phyloP scores from a whole-genome alignment of 305 asterid species.

The Fraxinus baroniana region DNA sequence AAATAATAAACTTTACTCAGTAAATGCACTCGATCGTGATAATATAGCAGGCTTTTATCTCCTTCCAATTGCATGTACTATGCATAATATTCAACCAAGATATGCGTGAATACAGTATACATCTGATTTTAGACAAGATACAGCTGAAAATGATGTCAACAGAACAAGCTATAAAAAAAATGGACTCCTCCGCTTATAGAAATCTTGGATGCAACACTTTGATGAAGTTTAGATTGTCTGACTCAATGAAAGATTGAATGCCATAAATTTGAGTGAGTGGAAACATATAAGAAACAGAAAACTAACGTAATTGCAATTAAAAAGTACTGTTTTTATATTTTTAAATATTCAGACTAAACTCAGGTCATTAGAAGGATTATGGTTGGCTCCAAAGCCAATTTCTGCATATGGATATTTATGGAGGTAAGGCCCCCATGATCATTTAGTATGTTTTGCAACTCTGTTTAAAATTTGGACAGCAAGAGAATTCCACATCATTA shows the following conservation, averaged over 20 bases:
- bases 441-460: neutral
- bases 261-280: neutral
- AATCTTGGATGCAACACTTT: slow-evolving; percentile 20
- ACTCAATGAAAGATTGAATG: neutral
- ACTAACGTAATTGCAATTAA: neutral
- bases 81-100: slow-evolving; percentile 5
- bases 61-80: slow-evolving; percentile 13
- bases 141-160: neutral
- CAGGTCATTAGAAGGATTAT: neutral
- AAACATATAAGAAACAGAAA: slow-evolving; percentile 3
- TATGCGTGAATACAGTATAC: slow-evolving; percentile 5
- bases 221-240: neutral
- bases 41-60: slow-evolving; percentile 9
- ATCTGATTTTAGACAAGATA: neutral
- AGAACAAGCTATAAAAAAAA: slow-evolving; percentile 13
- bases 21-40: slow-evolving; percentile 16
- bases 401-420: neutral
- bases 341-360: neutral
- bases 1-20: slow-evolving; percentile 24
- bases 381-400: neutral
- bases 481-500: neutral
- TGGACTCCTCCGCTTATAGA: slow-evolving; percentile 1
- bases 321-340: neutral
- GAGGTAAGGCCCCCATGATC: neutral
- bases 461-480: neutral